Base-by-base conservation (phyloP, 177 flowering plant species). In the Vitis hybrid region DNA sequence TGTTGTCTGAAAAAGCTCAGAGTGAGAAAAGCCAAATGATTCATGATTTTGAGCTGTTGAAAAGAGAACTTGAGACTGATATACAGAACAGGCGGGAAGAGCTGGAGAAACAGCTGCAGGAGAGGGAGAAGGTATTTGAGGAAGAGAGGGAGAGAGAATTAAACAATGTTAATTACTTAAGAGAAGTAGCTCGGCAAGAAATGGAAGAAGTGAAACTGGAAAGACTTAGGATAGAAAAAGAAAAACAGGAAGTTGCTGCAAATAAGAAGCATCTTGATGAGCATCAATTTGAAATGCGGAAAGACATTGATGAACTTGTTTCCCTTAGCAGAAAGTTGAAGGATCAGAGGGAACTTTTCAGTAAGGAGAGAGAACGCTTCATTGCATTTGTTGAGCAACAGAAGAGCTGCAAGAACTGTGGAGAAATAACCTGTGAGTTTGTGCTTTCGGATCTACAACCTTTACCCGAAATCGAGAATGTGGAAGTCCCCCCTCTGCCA, bases 221-320 rank as follows among this genome's bases (percentile, higher is more conserved):
- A 75, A 80, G 87, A 71, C n/a, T 19, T 59, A 76, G 70, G 61
- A 62, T 87, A 31, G 86, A 83, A 64, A 85, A 84, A 71, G 91
- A 90, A 64, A 85, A 68, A 44, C 74, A 75, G 52, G 92, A 88
- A 71, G 62, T 82, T 57, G 73, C 74, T 53, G 77, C 78, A 44
- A 84, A 85, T 65, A 82, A 78, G 79, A 76, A 60, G 71, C 83
- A 81, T 74, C 75, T 88, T 38, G 88, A 84, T 52, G 76, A 56
- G 64, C 83, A 89, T 11, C 83, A 75, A 64, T 60, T 72, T 71
- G 90, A 81, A 62, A 83, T 90, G 74, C 78, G 73, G 49, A 84
- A 82, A 65, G 90, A 88, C 64, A 86, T 88, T 74, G 87, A 87
- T 63, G 85, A 81, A 73, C 89, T 90, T 64, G 75, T 80, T 77